These are phyloP conservation scores for Beta vulgaris DNA, from an alignment of 148 eudicot genomes.

Conservation along the genomic window DNA sequence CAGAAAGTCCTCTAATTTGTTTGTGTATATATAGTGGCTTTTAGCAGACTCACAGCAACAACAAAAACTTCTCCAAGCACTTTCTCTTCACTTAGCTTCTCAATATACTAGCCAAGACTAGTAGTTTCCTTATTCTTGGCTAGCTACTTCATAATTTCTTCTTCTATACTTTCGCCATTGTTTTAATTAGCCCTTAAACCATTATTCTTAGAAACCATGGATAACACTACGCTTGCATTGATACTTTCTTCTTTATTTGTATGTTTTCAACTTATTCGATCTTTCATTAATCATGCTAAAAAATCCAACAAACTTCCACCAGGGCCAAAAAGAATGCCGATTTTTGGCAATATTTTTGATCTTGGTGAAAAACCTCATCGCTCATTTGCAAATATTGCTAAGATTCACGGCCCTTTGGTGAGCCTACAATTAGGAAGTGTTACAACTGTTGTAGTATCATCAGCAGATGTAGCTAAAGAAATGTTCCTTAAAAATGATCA, in stretches of 20 bases:
- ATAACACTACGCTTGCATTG: conserved; percentile 15
- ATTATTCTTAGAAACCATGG: conserved; percentile 11
- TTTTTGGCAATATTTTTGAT: conserved; percentile 46
- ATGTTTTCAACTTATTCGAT: conserved; percentile 6
- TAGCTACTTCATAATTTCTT: no score
- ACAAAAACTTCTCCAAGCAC: not conserved
- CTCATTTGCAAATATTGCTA: conserved; percentile 40
- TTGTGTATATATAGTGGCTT: not conserved
- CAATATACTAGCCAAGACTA: no score
- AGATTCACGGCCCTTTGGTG: conserved; percentile 45
- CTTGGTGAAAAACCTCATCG: conserved; percentile 50
- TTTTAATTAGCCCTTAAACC: not conserved
- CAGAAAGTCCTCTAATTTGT: no score
- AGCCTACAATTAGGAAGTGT: conserved; percentile 37
- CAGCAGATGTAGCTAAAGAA: conserved; percentile 41
- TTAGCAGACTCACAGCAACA: not conserved
- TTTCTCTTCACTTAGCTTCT: no score
- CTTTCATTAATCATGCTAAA: not conserved
- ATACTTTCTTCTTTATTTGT: conserved; percentile 23
- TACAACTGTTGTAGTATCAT: conserved; percentile 41
- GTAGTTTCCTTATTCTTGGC: no score
- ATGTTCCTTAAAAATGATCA: conserved; percentile 34
- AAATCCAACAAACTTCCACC: conserved; percentile 30
- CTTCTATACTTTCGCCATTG: no score
- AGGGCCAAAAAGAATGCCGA: conserved; percentile 42